These are phyloP conservation scores for Globisporangium viniferum DNA, from an alignment of 352 stramenopile species.

Conservation along the genomic window DNA sequence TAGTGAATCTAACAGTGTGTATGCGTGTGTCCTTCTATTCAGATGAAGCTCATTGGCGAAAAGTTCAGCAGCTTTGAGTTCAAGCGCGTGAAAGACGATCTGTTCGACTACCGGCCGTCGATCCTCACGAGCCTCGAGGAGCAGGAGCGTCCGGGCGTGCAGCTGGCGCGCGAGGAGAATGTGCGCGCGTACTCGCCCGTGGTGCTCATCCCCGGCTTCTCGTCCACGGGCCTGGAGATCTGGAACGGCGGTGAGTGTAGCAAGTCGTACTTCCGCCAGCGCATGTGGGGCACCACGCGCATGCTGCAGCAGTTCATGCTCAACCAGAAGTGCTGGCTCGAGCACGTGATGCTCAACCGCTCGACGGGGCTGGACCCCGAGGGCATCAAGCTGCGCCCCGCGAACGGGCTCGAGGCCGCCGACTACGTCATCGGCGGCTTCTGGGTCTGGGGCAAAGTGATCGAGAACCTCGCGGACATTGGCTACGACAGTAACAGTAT, in stretches of 20 bases:
- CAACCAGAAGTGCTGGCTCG: constrained; percentile 90
- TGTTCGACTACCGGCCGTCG: constrained; percentile 62
- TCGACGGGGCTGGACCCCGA: constrained; percentile 88
- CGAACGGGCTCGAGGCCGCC: constrained; percentile 88
- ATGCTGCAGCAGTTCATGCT: constrained; percentile 90
- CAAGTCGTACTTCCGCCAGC: constrained; percentile 88
- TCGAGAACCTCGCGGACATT: constrained; percentile 89
- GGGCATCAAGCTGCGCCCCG: constrained; percentile 70
- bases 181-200: constrained; percentile 69
- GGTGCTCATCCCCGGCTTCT: constrained; percentile 92
- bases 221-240: constrained; percentile 93
- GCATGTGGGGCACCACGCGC: constrained; percentile 89
- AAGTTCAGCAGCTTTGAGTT: constrained; percentile 66
- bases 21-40: not conserved
- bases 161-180: constrained; percentile 44
- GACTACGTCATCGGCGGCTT: constrained; percentile 94
- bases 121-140: constrained; percentile 22
- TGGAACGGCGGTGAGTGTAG: constrained; percentile 90
- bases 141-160: constrained; percentile 45
- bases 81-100: constrained; percentile 60
- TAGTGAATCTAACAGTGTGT: not conserved
- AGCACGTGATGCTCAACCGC: constrained; percentile 91
- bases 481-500: constrained; percentile 92
- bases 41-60: constrained; percentile 49
- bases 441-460: constrained; percentile 94